Base-by-base conservation (phyloP, 257 asterid species). In the Phtheirospermum japonicum region DNA sequence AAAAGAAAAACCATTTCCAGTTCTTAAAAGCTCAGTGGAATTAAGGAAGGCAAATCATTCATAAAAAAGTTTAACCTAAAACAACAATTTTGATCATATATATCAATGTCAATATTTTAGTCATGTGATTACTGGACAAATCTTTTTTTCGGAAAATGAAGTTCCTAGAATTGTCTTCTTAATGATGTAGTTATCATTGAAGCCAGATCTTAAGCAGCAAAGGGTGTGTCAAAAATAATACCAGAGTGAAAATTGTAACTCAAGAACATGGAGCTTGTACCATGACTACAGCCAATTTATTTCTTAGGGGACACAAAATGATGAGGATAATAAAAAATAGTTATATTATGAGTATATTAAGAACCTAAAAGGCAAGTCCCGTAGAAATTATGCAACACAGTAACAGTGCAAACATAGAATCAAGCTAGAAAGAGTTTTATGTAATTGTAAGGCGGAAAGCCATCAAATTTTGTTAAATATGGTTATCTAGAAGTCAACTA, bases 331-430 rank as follows among this genome's bases (percentile, higher is more conserved):
- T 37, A 2, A 28, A 9, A 14, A 14, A 34, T 17, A 4, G 16
- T 8, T 34, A 32, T 14, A 18, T 37, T 57, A 16, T 2, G 42
- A 56, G 11, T 40, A 32, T 37, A 57, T 57, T 57, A 32, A 16
- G 48, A 36, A 57, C 33, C 28, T 62, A 64, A 53, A 71, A 19
- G 31, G 54, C 52, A 64, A 71, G 34, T 33, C 51, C 19, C 50
- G 9, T 10, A 20, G 10, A 26, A 59, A 18, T 9, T 17, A 20
- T 16, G 16, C 50, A 58, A 4, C 6, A 37, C 7, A 36, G 7
- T 14, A 31, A 34, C 42, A 56, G 42, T 66, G 63, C 16, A 30
- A 48, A 16, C 23, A 46, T 5, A n/a, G 4, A 40, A 40, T 12
- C n/a, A 40, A 40, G 6, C 9, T 33, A 33, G 14, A 40, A 9